phyloP scores from a whole-genome alignment of 106 monocot genomes.

The Gastrodia elata region DNA sequence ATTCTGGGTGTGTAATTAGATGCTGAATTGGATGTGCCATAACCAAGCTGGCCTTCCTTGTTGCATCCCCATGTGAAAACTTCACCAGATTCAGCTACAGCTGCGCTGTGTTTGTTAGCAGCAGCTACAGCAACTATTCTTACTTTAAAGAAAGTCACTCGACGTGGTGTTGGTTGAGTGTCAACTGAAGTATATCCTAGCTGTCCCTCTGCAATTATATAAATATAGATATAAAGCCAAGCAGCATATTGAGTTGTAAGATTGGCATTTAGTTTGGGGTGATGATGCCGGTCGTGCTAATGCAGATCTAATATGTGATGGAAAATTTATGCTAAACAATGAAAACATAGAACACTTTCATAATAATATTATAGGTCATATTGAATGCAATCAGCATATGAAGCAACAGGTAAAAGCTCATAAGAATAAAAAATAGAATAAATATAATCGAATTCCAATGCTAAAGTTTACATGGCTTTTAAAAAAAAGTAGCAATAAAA shows the following conservation, averaged over 20 bases:
- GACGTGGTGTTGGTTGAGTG: conserved; percentile 80
- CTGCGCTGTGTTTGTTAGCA: conserved; percentile 92
- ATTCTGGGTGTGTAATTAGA: conserved; percentile 85
- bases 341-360: not conserved
- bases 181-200: conserved; percentile 97
- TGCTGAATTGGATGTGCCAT: conserved; percentile 96
- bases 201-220: conserved; percentile 65
- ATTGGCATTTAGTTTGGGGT: not conserved
- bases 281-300: not conserved
- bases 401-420: not conserved
- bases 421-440: not conserved
- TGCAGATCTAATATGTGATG: too few species aligned
- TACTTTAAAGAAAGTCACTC: conserved; percentile 66
- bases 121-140: conserved; percentile 81
- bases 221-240: not conserved
- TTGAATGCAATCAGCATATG: not conserved
- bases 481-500: not conserved
- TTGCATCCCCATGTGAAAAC: conserved; percentile 98
- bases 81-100: conserved; percentile 83
- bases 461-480: not conserved
- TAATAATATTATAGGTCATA: not conserved
- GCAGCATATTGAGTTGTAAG: not conserved
- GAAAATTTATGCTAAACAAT: not conserved
- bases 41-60: conserved; percentile 98
- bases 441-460: not conserved